Base-by-base conservation (phyloP, 2,329 filamentous ascomycete genomes). In the Neopestalotiopsis sp. region DNA sequence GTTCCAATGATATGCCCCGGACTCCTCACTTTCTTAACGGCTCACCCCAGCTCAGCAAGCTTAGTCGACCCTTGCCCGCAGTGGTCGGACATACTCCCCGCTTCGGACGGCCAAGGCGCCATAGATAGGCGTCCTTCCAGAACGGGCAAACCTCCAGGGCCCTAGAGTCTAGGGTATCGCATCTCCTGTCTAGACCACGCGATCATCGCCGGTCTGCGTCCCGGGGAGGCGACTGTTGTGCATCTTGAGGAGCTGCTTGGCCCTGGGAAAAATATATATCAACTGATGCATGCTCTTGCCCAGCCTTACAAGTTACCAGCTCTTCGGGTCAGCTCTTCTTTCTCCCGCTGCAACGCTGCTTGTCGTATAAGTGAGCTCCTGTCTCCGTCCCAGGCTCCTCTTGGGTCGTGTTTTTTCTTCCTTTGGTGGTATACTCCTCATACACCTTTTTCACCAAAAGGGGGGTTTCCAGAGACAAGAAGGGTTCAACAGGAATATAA, bases 111-210 rank as follows among this genome's bases (percentile, higher is more conserved):
- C 65, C 65, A 67, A 67, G 65, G 20, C 70, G 63, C 69, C 56
- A 71, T 70, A 70, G 72, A 74, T 74, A 73, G 71, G 74, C 67
- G 72, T 74, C 77, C 77, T 78, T 78, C 77, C 76, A 64, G 69
- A 75, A 77, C 72, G 70, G 76, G 76, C 75, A 76, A 69, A 70
- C 60, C 70, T 73, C 74, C 74, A 74, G 72, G 68, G 34, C 34
- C 34, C 34, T 38, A 38, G 34, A 38, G 67, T 67, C 65, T 76
- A 76, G 74, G 70, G 72, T 70, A 67, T 34, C 68, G 66, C 72
- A 71, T 66, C 69, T 61, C 68, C 72, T 57, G 69, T 73, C 73
- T 72, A 69, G 73, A 73, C 71, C 72, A 72, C 71, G 71, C 72
- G 74, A 74, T 71, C 74, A 73, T 70, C 75, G 67, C 69, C 60